These are phyloP conservation scores for Populus tremula DNA, from an alignment of 345 rosid species.

Conservation along the genomic window DNA sequence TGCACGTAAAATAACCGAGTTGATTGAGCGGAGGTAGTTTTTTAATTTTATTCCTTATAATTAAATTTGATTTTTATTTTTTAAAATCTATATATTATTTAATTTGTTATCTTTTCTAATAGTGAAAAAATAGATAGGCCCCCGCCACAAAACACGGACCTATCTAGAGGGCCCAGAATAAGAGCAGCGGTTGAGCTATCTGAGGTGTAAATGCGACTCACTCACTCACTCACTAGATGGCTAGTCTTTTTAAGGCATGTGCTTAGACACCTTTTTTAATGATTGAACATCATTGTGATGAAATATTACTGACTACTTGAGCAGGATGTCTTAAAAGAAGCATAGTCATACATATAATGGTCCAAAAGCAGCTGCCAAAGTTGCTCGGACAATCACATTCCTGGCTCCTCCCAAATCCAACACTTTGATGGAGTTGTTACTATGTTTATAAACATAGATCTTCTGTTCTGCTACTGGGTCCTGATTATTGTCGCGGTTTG, in stretches of 20 bases:
- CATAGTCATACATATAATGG: neutral
- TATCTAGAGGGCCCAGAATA: no score
- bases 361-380: neutral
- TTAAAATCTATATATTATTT: no score
- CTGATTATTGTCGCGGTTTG: no score
- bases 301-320: conserved; percentile 11
- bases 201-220: neutral
- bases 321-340: neutral
- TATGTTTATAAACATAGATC: no score
- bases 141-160: no score
- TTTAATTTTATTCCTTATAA: no score
- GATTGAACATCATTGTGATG: conserved; percentile 24
- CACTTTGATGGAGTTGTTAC: neutral
- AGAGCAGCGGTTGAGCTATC: neutral
- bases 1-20: neutral
- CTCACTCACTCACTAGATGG: neutral
- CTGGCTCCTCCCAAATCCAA: neutral
- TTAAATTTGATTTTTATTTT: no score
- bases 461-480: neutral
- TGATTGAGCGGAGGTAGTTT: neutral
- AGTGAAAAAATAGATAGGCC: no score
- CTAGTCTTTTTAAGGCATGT: conserved; percentile 27
- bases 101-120: no score
- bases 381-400: neutral
- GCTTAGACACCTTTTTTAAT: conserved; percentile 21